phyloP scores from a whole-genome alignment of 495 filamentous ascomycete species.

The Daldinia bambusicola region DNA sequence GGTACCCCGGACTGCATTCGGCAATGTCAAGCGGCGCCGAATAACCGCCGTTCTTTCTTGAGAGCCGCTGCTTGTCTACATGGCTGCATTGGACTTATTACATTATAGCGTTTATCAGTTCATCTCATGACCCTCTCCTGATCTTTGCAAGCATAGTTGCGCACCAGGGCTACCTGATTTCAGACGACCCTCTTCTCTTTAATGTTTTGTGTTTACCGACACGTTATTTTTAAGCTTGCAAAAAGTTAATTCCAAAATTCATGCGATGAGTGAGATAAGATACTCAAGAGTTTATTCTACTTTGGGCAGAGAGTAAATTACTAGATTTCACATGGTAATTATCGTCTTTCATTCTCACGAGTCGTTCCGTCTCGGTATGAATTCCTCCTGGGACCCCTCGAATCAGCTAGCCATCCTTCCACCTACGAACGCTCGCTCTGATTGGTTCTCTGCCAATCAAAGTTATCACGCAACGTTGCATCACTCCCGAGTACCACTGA shows the following conservation, averaged over 20 bases:
- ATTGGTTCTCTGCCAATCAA: constrained; percentile 34
- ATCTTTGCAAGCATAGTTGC: constrained; percentile 35
- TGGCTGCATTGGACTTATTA: constrained; percentile 21
- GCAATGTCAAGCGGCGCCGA: constrained; percentile 40
- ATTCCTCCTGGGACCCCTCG: constrained; percentile 10
- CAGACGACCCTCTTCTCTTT: background rate
- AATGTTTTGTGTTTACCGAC: constrained; percentile 32
- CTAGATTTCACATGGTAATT: background rate
- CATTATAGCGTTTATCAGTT: constrained; percentile 7
- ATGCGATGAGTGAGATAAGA: constrained; percentile 24
- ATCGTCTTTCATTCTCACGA: background rate
- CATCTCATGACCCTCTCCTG: constrained; percentile 43
- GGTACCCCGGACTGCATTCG: constrained; percentile 26
- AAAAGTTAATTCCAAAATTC: constrained; percentile 26
- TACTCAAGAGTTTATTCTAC: background rate
- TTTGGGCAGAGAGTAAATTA: background rate
- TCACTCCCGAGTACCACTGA: constrained; percentile 28
- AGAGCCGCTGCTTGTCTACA: constrained; percentile 24
- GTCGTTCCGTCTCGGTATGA: constrained; percentile 3
- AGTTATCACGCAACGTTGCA: constrained; percentile 43
- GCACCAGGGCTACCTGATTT: constrained; percentile 30
- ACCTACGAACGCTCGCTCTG: constrained; percentile 10
- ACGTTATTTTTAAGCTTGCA: constrained; percentile 24
- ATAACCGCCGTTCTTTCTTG: constrained; percentile 27
- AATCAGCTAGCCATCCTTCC: constrained; percentile 22